Conservation (phyloP, 768 basidiomycete species). For the Chalciporus sphaerocephalus region DNA sequence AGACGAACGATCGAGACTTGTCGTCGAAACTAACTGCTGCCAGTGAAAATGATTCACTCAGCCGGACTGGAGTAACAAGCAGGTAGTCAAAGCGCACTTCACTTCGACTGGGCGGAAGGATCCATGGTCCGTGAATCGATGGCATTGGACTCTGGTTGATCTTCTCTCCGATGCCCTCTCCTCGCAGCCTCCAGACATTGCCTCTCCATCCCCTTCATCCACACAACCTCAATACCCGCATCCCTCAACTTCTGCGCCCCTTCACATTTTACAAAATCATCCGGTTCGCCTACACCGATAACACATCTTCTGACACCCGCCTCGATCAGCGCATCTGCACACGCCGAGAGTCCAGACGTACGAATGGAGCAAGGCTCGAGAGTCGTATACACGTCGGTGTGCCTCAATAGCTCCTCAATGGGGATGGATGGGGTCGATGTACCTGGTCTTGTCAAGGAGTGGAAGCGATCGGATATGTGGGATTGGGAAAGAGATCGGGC, state of each 20-base stretch:
- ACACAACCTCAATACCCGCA: constrained; percentile 71
- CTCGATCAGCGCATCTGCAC: constrained; percentile 76
- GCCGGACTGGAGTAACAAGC: no score
- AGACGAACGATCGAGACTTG: no score
- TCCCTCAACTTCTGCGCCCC: constrained; percentile 70
- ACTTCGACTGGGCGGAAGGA: neutral
- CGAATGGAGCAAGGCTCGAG: constrained; percentile 94
- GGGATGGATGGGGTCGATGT: constrained; percentile 27
- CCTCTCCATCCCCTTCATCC: constrained; percentile 68
- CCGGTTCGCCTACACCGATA: constrained; percentile 87
- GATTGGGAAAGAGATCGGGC: constrained; percentile 42
- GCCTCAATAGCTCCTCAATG: constrained; percentile 47
- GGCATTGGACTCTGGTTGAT: no score
- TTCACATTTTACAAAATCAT: constrained; percentile 92
- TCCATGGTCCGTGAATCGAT: no score
- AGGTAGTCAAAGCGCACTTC: constrained; percentile 7
- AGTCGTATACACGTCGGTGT: constrained; percentile 83
- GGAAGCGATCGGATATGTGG: constrained; percentile 44
- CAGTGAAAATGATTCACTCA: no score
- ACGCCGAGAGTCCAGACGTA: constrained; percentile 81
- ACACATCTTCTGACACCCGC: constrained; percentile 71
- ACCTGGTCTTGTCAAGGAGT: constrained; percentile 30
- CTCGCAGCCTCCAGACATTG: constrained; percentile 81
- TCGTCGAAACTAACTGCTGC: no score
- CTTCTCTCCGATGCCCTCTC: constrained; percentile 37